Evolutionary conservation across 164 flowering plant genomes (phyloP).

Genomic region (Chloranthus sessilifolius): DNA sequence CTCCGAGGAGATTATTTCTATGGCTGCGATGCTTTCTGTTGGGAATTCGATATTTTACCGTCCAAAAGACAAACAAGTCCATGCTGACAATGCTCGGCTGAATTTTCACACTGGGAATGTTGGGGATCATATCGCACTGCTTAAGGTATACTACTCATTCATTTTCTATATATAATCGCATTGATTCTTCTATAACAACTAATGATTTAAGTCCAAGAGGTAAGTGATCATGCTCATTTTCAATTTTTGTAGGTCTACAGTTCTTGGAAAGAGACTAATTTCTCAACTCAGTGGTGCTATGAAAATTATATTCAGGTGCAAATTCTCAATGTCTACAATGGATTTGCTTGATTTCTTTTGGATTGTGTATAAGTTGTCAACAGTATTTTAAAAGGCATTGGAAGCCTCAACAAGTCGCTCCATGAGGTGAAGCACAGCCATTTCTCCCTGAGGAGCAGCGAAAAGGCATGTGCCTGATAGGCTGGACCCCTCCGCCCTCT

Average conservation of each 20-base stretch:
- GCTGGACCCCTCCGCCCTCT: too few species aligned
- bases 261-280: slow-evolving; percentile 91
- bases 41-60: slow-evolving; percentile 95
- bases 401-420: too few species aligned
- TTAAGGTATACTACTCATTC: slow-evolving; percentile 76
- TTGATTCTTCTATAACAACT: background rate
- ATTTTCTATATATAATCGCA: too few species aligned
- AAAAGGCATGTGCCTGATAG: too few species aligned
- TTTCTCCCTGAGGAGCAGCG: too few species aligned
- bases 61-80: slow-evolving; percentile 98
- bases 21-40: slow-evolving; percentile 93
- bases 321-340: too few species aligned
- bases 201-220: background rate
- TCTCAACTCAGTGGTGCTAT: slow-evolving; percentile 95
- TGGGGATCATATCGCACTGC: slow-evolving; percentile 94
- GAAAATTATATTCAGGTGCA: slow-evolving; percentile 92
- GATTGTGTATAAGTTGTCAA: too few species aligned
- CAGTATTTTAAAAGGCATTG: too few species aligned
- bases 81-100: slow-evolving; percentile 95
- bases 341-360: too few species aligned
- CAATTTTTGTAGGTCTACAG: slow-evolving; percentile 54
- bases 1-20: slow-evolving; percentile 84
- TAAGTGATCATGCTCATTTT: slow-evolving; percentile 1
- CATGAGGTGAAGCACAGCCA: too few species aligned
- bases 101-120: slow-evolving; percentile 95